phyloP scores from a whole-genome alignment of 305 asterid species.

The Ajuga reptans region DNA sequence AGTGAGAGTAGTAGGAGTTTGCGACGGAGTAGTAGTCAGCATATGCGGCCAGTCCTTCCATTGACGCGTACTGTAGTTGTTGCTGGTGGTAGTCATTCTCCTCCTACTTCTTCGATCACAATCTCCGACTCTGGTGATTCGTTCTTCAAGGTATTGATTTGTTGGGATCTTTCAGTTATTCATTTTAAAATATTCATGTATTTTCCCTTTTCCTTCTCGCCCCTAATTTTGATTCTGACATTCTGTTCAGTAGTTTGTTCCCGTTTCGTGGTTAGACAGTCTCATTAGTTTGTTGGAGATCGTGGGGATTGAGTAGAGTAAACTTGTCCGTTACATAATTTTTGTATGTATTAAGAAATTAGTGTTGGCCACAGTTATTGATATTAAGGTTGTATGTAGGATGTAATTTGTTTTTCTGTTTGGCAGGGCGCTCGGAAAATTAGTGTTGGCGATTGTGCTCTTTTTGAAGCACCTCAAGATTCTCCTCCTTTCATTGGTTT shows the following conservation, averaged over 20 bases:
- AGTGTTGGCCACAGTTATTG: background rate
- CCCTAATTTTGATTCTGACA: background rate
- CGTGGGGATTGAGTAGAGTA: background rate
- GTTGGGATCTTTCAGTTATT: slow-evolving; percentile 13
- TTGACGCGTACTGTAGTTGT: background rate
- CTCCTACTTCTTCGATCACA: slow-evolving; percentile 26
- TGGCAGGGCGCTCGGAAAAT: slow-evolving; percentile 80
- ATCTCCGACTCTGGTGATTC: slow-evolving; percentile 35
- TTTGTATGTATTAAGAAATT: background rate
- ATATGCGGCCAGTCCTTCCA: slow-evolving; percentile 31
- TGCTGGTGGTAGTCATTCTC: slow-evolving; percentile 25
- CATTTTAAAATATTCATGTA: background rate
- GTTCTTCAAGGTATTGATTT: slow-evolving; percentile 55
- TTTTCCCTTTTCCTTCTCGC: background rate
- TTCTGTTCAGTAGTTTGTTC: background rate
- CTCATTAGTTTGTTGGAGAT: background rate
- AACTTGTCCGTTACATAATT: background rate
- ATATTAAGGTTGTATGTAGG: background rate
- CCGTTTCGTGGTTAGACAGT: background rate
- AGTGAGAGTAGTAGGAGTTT: slow-evolving; percentile 29
- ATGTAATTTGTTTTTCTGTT: background rate
- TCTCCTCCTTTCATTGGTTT: slow-evolving; percentile 79
- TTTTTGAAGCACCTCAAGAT: slow-evolving; percentile 67
- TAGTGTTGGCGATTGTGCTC: slow-evolving; percentile 79
- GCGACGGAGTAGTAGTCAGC: slow-evolving; percentile 28